Base-by-base conservation (phyloP, 2,329 filamentous ascomycete genomes). In the Ciborinia camelliae region DNA sequence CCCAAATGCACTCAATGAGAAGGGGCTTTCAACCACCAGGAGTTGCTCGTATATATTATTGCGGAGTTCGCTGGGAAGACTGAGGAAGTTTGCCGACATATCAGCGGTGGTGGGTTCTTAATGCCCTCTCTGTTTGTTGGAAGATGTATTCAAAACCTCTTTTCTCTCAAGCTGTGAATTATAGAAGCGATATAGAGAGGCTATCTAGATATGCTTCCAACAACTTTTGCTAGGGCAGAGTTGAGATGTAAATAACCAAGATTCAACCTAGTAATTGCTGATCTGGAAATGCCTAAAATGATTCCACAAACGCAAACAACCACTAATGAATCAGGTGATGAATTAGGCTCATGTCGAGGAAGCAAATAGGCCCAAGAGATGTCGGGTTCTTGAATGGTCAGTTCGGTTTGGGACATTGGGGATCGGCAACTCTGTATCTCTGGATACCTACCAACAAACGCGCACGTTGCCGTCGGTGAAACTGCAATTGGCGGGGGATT, bases 61-160 rank as follows among this genome's bases (percentile, higher is more conserved):
- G 53, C 61, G 64, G 35, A 66, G 45, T 60, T 64, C 61, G 20
- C 61, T 37, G 39, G 64, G 61, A 5, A 66, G 61, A 23, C 37
- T 54, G 47, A 66, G 47, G 48, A 66, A 64, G 61, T 54, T 66
- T 28, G 37, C 26, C 18, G 32, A n/a, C 51, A 57, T 65, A 12
- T 58, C 30, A 23, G 6, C 43, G 35, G 41, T 43, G 12, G 51
- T 57, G 20, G 52, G 41, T 3, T 23, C 2, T 32, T 45, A 26
- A 57, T 14, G 39, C 1, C 5, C 26, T 23, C 35, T 39, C 12
- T n/a, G 52, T 59, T 60, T n/a, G 37, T 39, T 41, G 26, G 35
- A 45, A 43, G 18, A 60, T 26, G 7, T 45, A 50, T 12, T 58
- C 62, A 26, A 50, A 7, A 26, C 32, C 14, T 50, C 7, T 28